Base-by-base conservation (phyloP, 495 filamentous ascomycete genomes). In the Penicillium alfredii region DNA sequence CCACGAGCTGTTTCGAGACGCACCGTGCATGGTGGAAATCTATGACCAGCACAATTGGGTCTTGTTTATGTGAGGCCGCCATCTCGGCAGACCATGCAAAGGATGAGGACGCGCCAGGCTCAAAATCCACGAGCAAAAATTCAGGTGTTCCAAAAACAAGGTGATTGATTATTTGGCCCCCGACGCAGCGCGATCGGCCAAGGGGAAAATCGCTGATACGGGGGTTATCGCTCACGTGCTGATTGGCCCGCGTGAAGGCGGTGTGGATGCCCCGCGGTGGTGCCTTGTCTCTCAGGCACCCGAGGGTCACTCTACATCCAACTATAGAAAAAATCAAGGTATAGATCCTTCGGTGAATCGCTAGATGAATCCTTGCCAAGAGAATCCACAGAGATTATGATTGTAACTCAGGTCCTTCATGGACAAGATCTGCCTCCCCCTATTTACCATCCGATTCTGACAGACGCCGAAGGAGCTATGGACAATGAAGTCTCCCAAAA, bases 11-110 rank as follows among this genome's bases (percentile, higher is more conserved):
- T 16, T 21, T 8, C 22, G 9, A 19, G 6, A 62, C 69, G 57
- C 47, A 84, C 81, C 77, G 78, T 45, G 88, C 88, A 71, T 98
- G 92, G 70, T 98, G 90, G 59, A 98, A 97, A 61, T 87, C 89
- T 44, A 98, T 89, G 42, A 98, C 83, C 61, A 82, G 80, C 34
- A 96, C 85, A 60, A 96, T 67, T 21, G 72, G 72, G 48, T 56
- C 61, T 59, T 58, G 63, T 35, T 53, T 58, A 45, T 51, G 45
- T 44, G 30, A 39, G 33, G 39, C 9, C 45, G 64, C 47, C 63
- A 68, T 68, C 30, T 39, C 44, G 53, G 30, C 42, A 41, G 51
- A 64, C 32, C 33, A 38, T 42, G 36, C 26, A 40, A 45, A 18
- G 35, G 11, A 21, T 4, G 25, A 28, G 27, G 12, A 18, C 13